Conservation (phyloP, 345 rosid genomes). For the Brassica juncea region DNA sequence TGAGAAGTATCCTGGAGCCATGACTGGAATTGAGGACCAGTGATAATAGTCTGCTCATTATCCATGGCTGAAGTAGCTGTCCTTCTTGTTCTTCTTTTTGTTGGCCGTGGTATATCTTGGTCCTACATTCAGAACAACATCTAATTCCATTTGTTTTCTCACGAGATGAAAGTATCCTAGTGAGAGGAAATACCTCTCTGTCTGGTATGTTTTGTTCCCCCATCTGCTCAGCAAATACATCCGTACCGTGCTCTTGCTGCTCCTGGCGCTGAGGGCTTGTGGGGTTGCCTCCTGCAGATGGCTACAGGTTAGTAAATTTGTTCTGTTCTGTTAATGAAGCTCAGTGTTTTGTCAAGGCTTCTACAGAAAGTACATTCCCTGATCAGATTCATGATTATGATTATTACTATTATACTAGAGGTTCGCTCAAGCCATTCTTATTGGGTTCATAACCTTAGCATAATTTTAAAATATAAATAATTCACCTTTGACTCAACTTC, state of each 20-base stretch:
- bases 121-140: constrained; percentile 50
- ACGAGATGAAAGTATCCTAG: constrained; percentile 6
- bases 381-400: constrained; percentile 8
- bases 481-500: constrained; percentile 3
- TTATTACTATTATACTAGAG: constrained; percentile 12
- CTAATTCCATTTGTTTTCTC: constrained; percentile 4
- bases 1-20: constrained; percentile 75
- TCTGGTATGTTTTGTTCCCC: constrained; percentile 44
- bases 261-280: constrained; percentile 40
- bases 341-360: constrained; percentile 22
- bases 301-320: constrained; percentile 27
- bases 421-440: constrained; percentile 16
- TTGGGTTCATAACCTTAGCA: constrained; percentile 11
- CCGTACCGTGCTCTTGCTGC: constrained; percentile 24
- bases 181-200: constrained; percentile 47
- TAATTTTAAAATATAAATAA: neutral
- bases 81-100: constrained; percentile 53
- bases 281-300: constrained; percentile 50
- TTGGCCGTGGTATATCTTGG: constrained; percentile 41
- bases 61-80: constrained; percentile 53
- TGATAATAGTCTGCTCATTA: constrained; percentile 64
- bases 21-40: constrained; percentile 65
- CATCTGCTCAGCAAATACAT: constrained; percentile 26
- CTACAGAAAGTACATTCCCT: constrained; percentile 18
- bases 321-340: constrained; percentile 18